These are phyloP conservation scores for Solanum lignicaule DNA, from an alignment of 257 asterid genomes.

Conservation along the genomic window DNA sequence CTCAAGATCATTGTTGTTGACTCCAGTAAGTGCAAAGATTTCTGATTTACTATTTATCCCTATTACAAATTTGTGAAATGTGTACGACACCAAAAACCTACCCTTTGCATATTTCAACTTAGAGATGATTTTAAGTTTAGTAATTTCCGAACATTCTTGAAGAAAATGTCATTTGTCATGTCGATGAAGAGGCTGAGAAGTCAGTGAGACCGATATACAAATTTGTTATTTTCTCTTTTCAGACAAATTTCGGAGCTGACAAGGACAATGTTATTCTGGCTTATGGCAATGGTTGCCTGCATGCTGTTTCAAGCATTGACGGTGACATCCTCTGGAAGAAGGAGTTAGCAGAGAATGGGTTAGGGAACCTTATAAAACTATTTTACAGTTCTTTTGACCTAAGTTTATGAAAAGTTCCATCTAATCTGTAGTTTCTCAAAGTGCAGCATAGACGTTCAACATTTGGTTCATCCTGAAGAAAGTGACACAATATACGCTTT, in stretches of 20 bases:
- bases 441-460: slow-evolving; percentile 62
- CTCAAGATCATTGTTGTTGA: slow-evolving; percentile 46
- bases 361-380: slow-evolving; percentile 5
- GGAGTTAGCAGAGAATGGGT: slow-evolving; percentile 76
- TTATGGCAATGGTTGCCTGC: slow-evolving; percentile 67
- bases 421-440: slow-evolving; percentile 2
- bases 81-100: neutral
- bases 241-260: slow-evolving; percentile 60
- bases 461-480: slow-evolving; percentile 62
- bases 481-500: slow-evolving; percentile 47
- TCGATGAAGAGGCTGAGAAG: neutral
- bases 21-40: slow-evolving; percentile 54
- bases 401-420: neutral
- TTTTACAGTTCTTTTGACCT: neutral
- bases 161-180: neutral
- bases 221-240: slow-evolving; percentile 20
- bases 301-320: slow-evolving; percentile 76
- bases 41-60: neutral
- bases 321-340: slow-evolving; percentile 89
- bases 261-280: slow-evolving; percentile 58
- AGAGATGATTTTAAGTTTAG: neutral
- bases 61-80: neutral
- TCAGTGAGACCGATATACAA: neutral
- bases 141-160: neutral
- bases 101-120: neutral